phyloP scores from a whole-genome alignment of 352 stramenopile species.

The Phytophthora citrophthora region DNA sequence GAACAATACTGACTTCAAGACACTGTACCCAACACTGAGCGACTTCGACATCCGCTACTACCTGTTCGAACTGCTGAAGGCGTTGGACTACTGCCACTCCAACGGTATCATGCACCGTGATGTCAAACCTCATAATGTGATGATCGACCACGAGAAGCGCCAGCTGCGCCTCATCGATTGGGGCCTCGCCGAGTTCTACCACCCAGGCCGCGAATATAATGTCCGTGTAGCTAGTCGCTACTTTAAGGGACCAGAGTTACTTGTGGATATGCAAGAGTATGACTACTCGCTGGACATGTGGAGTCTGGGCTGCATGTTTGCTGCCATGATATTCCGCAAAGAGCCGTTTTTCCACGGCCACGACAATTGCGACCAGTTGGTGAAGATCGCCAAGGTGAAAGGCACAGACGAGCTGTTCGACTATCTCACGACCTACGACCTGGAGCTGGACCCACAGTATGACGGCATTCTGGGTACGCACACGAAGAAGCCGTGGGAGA shows the following conservation, averaged over 20 bases:
- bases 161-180: constrained; percentile 99
- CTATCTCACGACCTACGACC: constrained; percentile 99
- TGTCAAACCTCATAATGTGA: constrained; percentile 99
- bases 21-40: constrained; percentile 98
- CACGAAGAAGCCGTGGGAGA: constrained; percentile 98
- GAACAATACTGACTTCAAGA: constrained; percentile 99
- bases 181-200: constrained; percentile 99
- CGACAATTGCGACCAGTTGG: constrained; percentile 99
- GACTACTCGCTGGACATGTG: constrained; percentile 99
- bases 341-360: constrained; percentile 99
- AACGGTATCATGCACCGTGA: constrained; percentile 99
- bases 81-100: constrained; percentile 99
- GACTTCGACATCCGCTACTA: constrained; percentile 99
- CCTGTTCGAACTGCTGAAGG: constrained; percentile 96
- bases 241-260: constrained; percentile 99
- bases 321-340: constrained; percentile 99
- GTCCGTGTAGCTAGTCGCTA: constrained; percentile 99
- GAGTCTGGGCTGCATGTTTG: constrained; percentile 98
- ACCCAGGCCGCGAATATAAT: constrained; percentile 98
- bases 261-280: constrained; percentile 99
- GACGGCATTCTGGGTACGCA: constrained; percentile 97
- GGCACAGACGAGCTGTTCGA: constrained; percentile 98
- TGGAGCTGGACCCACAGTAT: constrained; percentile 99
- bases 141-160: constrained; percentile 99
- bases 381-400: constrained; percentile 98